Evolutionary conservation across 352 stramenopile genomes (phyloP).

Genomic region (Lagenidium giganteum): DNA sequence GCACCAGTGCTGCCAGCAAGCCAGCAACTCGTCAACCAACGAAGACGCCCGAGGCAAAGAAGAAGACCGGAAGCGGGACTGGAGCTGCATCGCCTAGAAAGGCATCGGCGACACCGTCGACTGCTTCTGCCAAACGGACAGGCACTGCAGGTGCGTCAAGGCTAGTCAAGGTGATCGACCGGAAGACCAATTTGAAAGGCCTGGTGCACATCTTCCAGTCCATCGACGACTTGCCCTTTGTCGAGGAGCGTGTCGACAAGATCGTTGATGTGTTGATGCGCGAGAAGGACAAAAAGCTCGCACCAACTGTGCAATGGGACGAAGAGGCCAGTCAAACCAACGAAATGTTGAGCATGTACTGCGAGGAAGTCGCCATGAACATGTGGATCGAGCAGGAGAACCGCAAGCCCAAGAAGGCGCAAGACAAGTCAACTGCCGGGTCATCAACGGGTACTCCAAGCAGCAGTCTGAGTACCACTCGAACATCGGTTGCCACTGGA

Average conservation of each 20-base stretch:
- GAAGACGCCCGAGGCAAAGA: background rate
- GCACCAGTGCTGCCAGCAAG: conserved; percentile 1
- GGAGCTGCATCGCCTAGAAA: too few species aligned
- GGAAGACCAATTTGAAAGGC: conserved; percentile 23
- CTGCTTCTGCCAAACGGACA: conserved; percentile 9
- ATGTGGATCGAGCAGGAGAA: conserved; percentile 51
- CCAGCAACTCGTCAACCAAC: background rate
- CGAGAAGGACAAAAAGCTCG: conserved; percentile 24
- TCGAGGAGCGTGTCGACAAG: conserved; percentile 34
- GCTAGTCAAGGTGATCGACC: conserved; percentile 9
- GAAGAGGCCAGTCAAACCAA: conserved; percentile 38
- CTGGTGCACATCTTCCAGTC: conserved; percentile 32
- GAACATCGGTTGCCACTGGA: background rate
- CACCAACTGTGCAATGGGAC: conserved; percentile 45
- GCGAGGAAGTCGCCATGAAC: conserved; percentile 52
- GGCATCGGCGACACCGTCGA: background rate
- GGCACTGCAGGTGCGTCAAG: background rate
- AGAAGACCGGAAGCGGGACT: background rate
- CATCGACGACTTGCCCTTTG: conserved; percentile 27
- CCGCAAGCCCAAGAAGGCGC: conserved; percentile 43
- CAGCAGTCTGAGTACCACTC: background rate
- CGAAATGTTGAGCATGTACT: conserved; percentile 55
- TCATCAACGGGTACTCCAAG: background rate
- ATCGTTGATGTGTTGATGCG: conserved; percentile 36
- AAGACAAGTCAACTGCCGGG: background rate